These are phyloP conservation scores for Cladosporium sp. DNA, from an alignment of 2,329 filamentous ascomycete species.

Conservation along the genomic window DNA sequence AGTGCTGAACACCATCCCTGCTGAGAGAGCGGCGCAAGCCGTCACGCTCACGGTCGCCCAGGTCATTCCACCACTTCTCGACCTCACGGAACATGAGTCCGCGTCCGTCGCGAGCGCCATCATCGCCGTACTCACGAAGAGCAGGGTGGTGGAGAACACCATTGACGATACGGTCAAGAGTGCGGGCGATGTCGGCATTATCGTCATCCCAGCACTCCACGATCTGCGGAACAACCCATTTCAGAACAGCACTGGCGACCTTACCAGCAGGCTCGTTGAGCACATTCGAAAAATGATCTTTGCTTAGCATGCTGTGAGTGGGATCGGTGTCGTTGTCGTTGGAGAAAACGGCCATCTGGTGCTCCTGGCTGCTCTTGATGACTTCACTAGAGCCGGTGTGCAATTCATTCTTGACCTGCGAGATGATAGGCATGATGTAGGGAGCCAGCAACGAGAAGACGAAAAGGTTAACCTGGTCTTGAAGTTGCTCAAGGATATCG, in stretches of 20 bases:
- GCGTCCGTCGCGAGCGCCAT: conserved; percentile 72
- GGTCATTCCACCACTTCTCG: conserved; percentile 76
- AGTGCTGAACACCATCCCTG: conserved; percentile 72
- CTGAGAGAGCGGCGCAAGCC: conserved; percentile 74
- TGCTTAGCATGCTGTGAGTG: conserved; percentile 93
- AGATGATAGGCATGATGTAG: conserved; percentile 81
- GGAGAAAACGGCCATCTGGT: conserved; percentile 84
- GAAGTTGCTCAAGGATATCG: conserved; percentile 79
- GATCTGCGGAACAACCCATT: conserved; percentile 85
- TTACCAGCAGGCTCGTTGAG: conserved; percentile 87
- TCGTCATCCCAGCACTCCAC: conserved; percentile 87
- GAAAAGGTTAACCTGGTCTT: conserved; percentile 84
- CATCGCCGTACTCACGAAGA: conserved; percentile 67
- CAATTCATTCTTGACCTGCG: conserved; percentile 83
- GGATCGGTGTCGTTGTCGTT: conserved; percentile 76
- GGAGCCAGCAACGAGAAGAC: conserved; percentile 91
- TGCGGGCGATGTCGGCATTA: conserved; percentile 64
- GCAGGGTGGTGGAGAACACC: conserved; percentile 89
- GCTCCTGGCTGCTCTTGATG: conserved; percentile 77
- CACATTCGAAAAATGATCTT: conserved; percentile 89
- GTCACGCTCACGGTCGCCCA: conserved; percentile 62
- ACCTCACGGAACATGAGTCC: conserved; percentile 76
- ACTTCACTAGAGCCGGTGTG: conserved; percentile 83
- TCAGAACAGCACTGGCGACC: conserved; percentile 74
- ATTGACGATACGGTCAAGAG: conserved; percentile 72